Conservation (phyloP, 208 protist species). For the Trypanosoma lewisi region DNA sequence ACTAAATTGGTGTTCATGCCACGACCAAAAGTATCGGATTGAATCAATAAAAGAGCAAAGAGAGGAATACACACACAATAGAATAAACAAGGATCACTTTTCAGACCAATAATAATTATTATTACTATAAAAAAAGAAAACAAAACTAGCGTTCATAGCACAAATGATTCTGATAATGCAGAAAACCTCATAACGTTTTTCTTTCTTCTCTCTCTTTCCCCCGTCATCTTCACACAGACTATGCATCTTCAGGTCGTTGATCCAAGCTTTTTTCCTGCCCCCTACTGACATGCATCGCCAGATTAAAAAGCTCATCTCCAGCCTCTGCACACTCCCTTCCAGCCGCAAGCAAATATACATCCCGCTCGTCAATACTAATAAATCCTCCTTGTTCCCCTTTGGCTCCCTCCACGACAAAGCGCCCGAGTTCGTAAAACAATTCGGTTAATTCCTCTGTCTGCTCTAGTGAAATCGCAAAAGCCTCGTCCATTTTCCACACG, state of each 20-base stretch:
- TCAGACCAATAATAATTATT: slow-evolving; percentile 1
- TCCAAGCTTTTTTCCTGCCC: slow-evolving; percentile 4
- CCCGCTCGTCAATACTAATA: slow-evolving; percentile 80
- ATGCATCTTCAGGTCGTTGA: not conserved
- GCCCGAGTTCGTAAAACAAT: slow-evolving; percentile 76
- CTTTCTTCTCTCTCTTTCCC: slow-evolving; percentile 1
- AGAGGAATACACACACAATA: slow-evolving; percentile 6
- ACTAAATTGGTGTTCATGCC: too few relatives aligned
- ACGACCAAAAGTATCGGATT: too few relatives aligned
- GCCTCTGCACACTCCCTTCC: slow-evolving; percentile 69
- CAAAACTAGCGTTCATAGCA: not conserved
- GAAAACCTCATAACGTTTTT: not conserved
- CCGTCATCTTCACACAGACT: not conserved
- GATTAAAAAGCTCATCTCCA: slow-evolving; percentile 80
- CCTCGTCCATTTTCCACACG: slow-evolving; percentile 52
- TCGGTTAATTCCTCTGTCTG: slow-evolving; percentile 75
- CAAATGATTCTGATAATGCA: not conserved
- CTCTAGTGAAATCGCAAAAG: slow-evolving; percentile 56
- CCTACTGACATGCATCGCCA: slow-evolving; percentile 63
- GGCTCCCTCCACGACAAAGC: slow-evolving; percentile 65
- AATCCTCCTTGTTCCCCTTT: slow-evolving; percentile 77
- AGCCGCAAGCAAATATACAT: slow-evolving; percentile 67
- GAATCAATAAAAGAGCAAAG: too few relatives aligned
- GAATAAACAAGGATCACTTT: not conserved
- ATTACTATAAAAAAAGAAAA: not conserved